These are phyloP conservation scores for Flueggea neowawraea DNA, from an alignment of 441 rosid species.

Conservation along the genomic window DNA sequence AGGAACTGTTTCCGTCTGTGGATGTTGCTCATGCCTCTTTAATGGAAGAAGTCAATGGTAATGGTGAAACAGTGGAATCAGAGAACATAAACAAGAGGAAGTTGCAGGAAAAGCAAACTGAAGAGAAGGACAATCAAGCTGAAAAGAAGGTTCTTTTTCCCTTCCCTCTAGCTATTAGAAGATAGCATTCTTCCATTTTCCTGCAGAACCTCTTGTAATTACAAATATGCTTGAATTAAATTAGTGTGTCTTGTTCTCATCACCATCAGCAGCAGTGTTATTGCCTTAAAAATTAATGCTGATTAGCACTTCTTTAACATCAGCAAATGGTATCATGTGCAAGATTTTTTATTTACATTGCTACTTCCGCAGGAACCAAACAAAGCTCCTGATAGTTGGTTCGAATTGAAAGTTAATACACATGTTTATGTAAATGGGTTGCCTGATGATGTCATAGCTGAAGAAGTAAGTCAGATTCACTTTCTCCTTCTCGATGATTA, in stretches of 20 bases:
- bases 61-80: slow-evolving; percentile 35
- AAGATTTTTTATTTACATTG: not conserved
- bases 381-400: slow-evolving; percentile 95
- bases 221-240: no score
- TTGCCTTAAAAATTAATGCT: no score
- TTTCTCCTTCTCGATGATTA: slow-evolving; percentile 11
- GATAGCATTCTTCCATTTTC: not conserved
- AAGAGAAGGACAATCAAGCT: slow-evolving; percentile 12
- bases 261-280: no score
- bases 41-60: slow-evolving; percentile 37
- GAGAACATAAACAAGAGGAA: slow-evolving; percentile 66
- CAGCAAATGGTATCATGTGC: no score
- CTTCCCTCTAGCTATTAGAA: not conserved
- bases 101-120: slow-evolving; percentile 25
- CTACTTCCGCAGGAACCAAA: slow-evolving; percentile 68
- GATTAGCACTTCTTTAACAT: no score
- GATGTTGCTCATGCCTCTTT: slow-evolving; percentile 32
- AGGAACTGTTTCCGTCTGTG: slow-evolving; percentile 58
- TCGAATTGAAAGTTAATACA: slow-evolving; percentile 94
- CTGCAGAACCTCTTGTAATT: no score
- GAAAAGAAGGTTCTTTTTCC: slow-evolving; percentile 49
- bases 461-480: slow-evolving; percentile 63
- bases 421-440: slow-evolving; percentile 91
- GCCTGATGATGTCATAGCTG: slow-evolving; percentile 82
- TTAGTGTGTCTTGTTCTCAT: no score